Evolutionary conservation across 495 filamentous ascomycete genomes (phyloP).

Genomic region (Lophiotrema nucula): DNA sequence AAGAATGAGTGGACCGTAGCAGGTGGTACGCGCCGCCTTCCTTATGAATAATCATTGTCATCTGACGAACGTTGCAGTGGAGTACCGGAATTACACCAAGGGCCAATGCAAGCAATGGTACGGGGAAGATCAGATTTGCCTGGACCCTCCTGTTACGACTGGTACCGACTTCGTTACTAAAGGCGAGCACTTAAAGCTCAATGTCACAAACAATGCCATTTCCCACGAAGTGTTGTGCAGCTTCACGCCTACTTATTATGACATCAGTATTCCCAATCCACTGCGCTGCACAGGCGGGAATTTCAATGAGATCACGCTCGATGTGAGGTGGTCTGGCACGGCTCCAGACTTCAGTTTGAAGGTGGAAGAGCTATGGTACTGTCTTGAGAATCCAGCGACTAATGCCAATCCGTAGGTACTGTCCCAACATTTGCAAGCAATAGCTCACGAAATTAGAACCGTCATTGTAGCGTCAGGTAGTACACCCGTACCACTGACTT

Average conservation of each 20-base stretch:
- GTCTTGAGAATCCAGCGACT: conserved; percentile 3
- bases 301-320: conserved; percentile 19
- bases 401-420: no score
- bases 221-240: neutral
- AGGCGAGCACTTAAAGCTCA: conserved; percentile 6
- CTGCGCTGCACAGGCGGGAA: conserved; percentile 13
- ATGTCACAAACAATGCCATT: conserved; percentile 13
- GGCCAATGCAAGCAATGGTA: conserved; percentile 17
- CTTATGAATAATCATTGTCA: neutral
- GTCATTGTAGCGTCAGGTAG: conserved; percentile 6
- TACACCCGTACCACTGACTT: neutral
- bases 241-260: neutral
- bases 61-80: neutral
- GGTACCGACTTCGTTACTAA: neutral
- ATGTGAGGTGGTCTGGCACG: conserved; percentile 1
- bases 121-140: neutral
- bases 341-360: conserved; percentile 5
- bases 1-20: conserved; percentile 5
- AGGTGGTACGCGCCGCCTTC: neutral
- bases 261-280: neutral
- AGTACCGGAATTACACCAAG: conserved; percentile 9
- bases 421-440: no score
- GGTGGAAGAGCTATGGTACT: conserved; percentile 15
- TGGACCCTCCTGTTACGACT: neutral
- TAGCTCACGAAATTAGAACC: neutral